A percentile compares a stretch with the other conserved stretches of the same genome.
phyloP scores from a whole-genome alignment of 495 filamentous ascomycete genomes.

The Xylaria telfairii region DNA sequence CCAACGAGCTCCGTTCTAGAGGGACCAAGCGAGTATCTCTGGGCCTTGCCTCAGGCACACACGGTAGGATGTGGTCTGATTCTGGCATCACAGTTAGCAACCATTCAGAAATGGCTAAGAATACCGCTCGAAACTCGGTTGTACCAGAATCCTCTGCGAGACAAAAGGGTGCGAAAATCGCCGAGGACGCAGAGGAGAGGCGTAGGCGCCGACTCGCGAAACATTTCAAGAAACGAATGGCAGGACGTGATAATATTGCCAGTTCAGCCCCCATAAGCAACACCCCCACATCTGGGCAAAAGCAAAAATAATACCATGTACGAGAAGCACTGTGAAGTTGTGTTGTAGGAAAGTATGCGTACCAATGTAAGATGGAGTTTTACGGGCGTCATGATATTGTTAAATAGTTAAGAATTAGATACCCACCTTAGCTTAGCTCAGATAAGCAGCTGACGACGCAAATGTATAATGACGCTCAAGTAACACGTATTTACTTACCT shows the following conservation, averaged over 20 bases:
- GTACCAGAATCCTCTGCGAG: slow-evolving; percentile 14
- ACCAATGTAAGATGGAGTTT: slow-evolving; percentile 9
- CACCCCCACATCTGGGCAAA: slow-evolving; percentile 33
- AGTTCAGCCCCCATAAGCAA: slow-evolving; percentile 31
- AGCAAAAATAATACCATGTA: slow-evolving; percentile 20
- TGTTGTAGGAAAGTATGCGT: neutral
- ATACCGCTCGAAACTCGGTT: slow-evolving; percentile 13
- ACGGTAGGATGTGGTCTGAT: slow-evolving; percentile 15
- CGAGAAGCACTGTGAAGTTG: neutral
- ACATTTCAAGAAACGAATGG: slow-evolving; percentile 24
- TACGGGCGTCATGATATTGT: neutral
- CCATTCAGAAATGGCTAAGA: slow-evolving; percentile 13
- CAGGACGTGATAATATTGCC: slow-evolving; percentile 27
- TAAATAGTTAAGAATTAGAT: slow-evolving; percentile 4
- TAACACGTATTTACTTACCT: neutral
- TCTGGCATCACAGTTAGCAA: slow-evolving; percentile 16
- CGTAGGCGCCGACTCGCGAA: slow-evolving; percentile 20
- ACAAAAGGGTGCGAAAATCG: slow-evolving; percentile 9
- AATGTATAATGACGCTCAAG: neutral
- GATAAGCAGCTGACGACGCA: neutral
- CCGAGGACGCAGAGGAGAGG: slow-evolving; percentile 27
- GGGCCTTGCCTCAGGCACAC: neutral
- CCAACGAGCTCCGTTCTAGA: slow-evolving; percentile 23
- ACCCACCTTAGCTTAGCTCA: neutral
- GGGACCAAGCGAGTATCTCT: slow-evolving; percentile 28